These are phyloP conservation scores for Chaetomium tenue DNA, from an alignment of 495 filamentous ascomycete genomes.

Conservation along the genomic window DNA sequence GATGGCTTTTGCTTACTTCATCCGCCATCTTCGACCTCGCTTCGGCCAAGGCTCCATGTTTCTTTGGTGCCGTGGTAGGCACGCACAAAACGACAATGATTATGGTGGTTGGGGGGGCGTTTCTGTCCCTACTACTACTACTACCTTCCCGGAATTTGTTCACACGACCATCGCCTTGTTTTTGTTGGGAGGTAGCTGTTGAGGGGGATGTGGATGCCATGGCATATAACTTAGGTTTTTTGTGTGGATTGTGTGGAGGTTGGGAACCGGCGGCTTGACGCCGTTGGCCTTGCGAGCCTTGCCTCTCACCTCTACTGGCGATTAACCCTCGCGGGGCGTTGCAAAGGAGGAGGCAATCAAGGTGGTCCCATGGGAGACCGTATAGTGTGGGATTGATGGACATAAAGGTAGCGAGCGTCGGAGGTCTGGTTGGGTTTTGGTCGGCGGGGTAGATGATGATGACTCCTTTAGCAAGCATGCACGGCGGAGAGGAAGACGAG, in stretches of 20 bases:
- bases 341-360: not conserved
- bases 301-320: not conserved
- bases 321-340: not conserved
- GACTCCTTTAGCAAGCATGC: conserved; percentile 6
- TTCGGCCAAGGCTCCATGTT: conserved; percentile 32
- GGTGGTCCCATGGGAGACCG: not conserved
- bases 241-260: not conserved
- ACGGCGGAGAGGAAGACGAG: conserved; percentile 5
- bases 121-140: conserved; percentile 30
- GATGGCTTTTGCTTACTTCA: conserved; percentile 43
- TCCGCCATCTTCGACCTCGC: conserved; percentile 24
- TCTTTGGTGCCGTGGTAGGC: conserved; percentile 42
- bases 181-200: conserved; percentile 17
- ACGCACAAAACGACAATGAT: conserved; percentile 31
- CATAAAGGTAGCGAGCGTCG: not conserved
- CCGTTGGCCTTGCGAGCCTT: not conserved
- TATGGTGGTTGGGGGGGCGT: conserved; percentile 21
- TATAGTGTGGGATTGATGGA: not conserved
- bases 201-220: conserved; percentile 16
- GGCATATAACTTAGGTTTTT: conserved; percentile 8
- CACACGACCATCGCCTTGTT: conserved; percentile 9
- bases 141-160: conserved; percentile 36
- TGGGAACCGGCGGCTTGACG: not conserved
- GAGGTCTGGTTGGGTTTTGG: not conserved
- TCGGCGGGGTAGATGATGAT: conserved; percentile 14